Percentiles rank a stretch among this genome's conserved stretches.
phyloP scores from a whole-genome alignment of 495 filamentous ascomycete species.

The Penicillium herquei region DNA sequence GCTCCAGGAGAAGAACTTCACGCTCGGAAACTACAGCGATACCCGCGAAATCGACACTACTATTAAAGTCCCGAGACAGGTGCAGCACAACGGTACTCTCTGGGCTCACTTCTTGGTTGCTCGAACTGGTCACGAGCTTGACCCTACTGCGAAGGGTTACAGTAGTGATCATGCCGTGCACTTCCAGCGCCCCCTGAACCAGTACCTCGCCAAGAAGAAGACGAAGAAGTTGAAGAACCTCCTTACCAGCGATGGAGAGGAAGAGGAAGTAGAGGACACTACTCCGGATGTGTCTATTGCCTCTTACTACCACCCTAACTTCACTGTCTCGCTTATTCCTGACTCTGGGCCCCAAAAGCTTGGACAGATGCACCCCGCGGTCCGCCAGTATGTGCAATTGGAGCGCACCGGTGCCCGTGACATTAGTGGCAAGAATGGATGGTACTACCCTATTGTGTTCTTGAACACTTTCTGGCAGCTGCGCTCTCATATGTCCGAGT shows the following conservation, averaged over 20 bases:
- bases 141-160: conserved; percentile 69
- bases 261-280: conserved; percentile 47
- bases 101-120: conserved; percentile 92
- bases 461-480: conserved; percentile 98
- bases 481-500: conserved; percentile 80
- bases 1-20: conserved; percentile 76
- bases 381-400: conserved; percentile 72
- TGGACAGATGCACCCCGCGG: conserved; percentile 66
- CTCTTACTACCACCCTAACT: conserved; percentile 94
- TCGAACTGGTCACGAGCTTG: conserved; percentile 68
- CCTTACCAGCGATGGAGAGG: conserved; percentile 57
- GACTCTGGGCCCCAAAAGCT: conserved; percentile 69
- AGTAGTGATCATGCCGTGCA: conserved; percentile 74
- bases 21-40: conserved; percentile 77
- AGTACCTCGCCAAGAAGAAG: conserved; percentile 91
- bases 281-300: conserved; percentile 62
- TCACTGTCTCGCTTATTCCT: conserved; percentile 83
- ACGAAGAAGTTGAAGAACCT: conserved; percentile 86
- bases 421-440: conserved; percentile 79
- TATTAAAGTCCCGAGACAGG: conserved; percentile 72
- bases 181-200: conserved; percentile 80
- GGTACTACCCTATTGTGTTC: conserved; percentile 94
- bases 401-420: conserved; percentile 76
- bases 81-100: conserved; percentile 89
- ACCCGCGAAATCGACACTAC: conserved; percentile 72